A percentile compares a stretch with the other conserved stretches of the same genome.
phyloP scores from a whole-genome alignment of 164 flowering plant species.

The Magnolia kwangsiensis region DNA sequence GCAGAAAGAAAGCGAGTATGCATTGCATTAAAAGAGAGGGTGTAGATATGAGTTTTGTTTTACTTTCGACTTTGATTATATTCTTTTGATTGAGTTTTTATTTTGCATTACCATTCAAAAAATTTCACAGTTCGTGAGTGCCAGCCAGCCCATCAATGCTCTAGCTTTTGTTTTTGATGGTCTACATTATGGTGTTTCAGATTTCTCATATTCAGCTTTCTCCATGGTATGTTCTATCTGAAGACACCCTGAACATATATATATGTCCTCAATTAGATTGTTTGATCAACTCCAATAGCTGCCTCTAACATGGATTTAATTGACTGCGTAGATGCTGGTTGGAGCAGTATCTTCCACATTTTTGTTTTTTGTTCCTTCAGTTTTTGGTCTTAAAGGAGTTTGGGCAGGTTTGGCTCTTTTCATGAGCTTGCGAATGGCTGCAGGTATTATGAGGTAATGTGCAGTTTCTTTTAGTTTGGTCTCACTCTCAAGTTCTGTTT shows the following conservation, averaged over 20 bases:
- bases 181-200: slow-evolving; percentile 89
- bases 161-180: slow-evolving; percentile 91
- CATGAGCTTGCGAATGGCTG: slow-evolving; percentile 73
- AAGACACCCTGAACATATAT: neutral
- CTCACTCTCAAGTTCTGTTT: neutral
- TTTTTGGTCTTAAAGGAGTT: slow-evolving; percentile 75
- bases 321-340: slow-evolving; percentile 51
- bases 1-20: neutral
- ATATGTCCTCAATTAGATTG: neutral
- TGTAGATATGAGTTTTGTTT: neutral
- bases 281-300: neutral
- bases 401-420: slow-evolving; percentile 85
- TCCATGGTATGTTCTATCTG: slow-evolving; percentile 57
- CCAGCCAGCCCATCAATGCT: slow-evolving; percentile 85
- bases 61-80: neutral
- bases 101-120: neutral
- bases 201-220: slow-evolving; percentile 77
- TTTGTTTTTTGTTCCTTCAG: slow-evolving; percentile 62
- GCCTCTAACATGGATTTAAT: neutral
- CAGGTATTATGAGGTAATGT: slow-evolving; percentile 75
- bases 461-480: neutral
- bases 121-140: slow-evolving; percentile 72
- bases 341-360: slow-evolving; percentile 70
- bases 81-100: neutral
- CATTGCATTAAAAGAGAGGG: neutral